Conservation (phyloP, 2,329 filamentous ascomycete species). For the Sarocladiaceae sp. region DNA sequence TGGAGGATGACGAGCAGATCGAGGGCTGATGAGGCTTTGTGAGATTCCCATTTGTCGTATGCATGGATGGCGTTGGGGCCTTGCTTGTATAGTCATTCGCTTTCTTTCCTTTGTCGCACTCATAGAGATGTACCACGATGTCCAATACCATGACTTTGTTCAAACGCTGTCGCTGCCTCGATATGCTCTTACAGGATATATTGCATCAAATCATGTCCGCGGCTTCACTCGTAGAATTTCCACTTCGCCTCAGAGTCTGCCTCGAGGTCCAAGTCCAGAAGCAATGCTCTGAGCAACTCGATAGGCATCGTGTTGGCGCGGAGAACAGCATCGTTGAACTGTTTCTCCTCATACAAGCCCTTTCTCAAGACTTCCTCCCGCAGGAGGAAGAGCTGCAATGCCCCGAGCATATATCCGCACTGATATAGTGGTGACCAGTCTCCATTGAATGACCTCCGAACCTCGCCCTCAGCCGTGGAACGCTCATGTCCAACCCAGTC, state of each 20-base stretch:
- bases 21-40: constrained; percentile 20
- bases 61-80: not conserved
- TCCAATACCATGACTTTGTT: not conserved
- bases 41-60: not conserved
- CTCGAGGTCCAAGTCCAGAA: constrained; percentile 36
- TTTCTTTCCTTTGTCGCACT: not conserved
- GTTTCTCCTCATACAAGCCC: constrained; percentile 40
- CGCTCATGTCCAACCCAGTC: constrained; percentile 54
- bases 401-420: constrained; percentile 56
- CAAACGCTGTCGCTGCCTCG: not conserved
- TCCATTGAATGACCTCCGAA: constrained; percentile 51
- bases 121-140: not conserved
- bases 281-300: constrained; percentile 46
- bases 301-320: constrained; percentile 49
- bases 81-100: not conserved
- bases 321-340: constrained; percentile 52
- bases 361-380: constrained; percentile 41
- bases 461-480: constrained; percentile 56
- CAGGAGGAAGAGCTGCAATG: constrained; percentile 49
- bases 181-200: no score
- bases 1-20: constrained; percentile 50
- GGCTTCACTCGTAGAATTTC: constrained; percentile 39
- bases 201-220: no score
- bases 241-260: constrained; percentile 42
- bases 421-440: constrained; percentile 56